Evolutionary conservation across 495 filamentous ascomycete species (phyloP).

Genomic region (Neurospora tetraspora): DNA sequence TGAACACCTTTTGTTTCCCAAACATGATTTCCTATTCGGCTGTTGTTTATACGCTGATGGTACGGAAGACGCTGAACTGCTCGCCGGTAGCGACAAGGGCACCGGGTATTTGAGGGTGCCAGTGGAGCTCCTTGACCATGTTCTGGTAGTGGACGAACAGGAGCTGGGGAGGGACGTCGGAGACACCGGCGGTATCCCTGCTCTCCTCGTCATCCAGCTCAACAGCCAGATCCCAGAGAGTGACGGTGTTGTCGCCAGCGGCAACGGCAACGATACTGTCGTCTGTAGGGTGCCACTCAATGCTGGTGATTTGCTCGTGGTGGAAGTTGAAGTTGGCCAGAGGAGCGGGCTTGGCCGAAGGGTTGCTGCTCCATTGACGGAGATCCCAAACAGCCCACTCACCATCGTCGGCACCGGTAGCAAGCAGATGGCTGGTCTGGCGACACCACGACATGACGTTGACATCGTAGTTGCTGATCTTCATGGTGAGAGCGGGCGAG

Average conservation of each 20-base stretch:
- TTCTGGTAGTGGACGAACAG: constrained; percentile 96
- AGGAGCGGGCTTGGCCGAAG: constrained; percentile 51
- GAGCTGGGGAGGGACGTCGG: constrained; percentile 87
- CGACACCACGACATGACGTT: constrained; percentile 94
- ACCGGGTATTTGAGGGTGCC: constrained; percentile 96
- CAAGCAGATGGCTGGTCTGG: constrained; percentile 76
- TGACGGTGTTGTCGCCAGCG: constrained; percentile 87
- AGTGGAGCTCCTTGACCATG: constrained; percentile 87
- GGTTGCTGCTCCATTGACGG: constrained; percentile 69
- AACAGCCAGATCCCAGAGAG: constrained; percentile 93
- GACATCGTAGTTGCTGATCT: constrained; percentile 74
- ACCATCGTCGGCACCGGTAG: constrained; percentile 88
- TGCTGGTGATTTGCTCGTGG: constrained; percentile 85
- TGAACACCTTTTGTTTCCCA: background rate
- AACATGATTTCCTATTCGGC: background rate
- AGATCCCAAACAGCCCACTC: constrained; percentile 95
- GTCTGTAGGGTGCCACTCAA: constrained; percentile 96
- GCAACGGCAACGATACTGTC: constrained; percentile 90
- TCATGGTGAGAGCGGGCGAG: constrained; percentile 73
- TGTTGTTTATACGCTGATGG: constrained; percentile 49
- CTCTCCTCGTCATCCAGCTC: constrained; percentile 96
- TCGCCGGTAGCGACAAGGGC: constrained; percentile 81
- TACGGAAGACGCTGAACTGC: constrained; percentile 66
- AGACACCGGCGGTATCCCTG: constrained; percentile 73
- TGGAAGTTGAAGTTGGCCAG: constrained; percentile 90